A percentile compares a stretch with the other conserved stretches of the same genome.
Conservation (phyloP, 2,329 filamentous ascomycete species). For the Triangularia verruculosa region DNA sequence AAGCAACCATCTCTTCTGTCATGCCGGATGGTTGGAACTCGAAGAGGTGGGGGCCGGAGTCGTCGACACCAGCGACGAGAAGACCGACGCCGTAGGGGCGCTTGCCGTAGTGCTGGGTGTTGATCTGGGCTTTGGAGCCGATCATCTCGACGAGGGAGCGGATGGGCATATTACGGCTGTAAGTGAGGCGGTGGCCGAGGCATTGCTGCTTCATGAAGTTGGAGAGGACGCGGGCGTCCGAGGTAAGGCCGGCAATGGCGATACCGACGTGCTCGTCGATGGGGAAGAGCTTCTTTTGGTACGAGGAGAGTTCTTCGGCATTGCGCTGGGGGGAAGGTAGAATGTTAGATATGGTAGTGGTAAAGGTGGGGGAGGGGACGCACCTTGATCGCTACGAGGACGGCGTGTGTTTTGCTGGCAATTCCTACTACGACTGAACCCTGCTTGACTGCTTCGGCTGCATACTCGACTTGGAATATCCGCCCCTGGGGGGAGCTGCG, state of each 20-base stretch:
- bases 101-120: conserved; percentile 96
- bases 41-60: conserved; percentile 90
- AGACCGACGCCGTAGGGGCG: conserved; percentile 94
- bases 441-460: conserved; percentile 97
- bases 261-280: conserved; percentile 95
- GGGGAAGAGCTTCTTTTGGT: conserved; percentile 98
- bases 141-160: conserved; percentile 88
- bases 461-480: conserved; percentile 99
- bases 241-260: conserved; percentile 93
- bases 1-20: conserved; percentile 95
- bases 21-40: conserved; percentile 97
- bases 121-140: conserved; percentile 92
- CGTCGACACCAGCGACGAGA: conserved; percentile 89
- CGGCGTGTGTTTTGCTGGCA: conserved; percentile 96
- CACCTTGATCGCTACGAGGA: conserved; percentile 95
- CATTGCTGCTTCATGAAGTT: conserved; percentile 99
- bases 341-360: conserved; percentile 6
- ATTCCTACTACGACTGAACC: conserved; percentile 96
- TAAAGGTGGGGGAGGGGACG: conserved; percentile 21
- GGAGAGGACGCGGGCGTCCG: conserved; percentile 96
- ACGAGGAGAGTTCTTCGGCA: conserved; percentile 97
- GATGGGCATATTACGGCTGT: conserved; percentile 88
- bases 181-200: conserved; percentile 90
- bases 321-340: conserved; percentile 64
- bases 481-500: conserved; percentile 93